Percentiles rank a stretch among this genome's conserved stretches.
These are phyloP conservation scores for Crassisporium funariophilum DNA, from an alignment of 768 basidiomycete genomes.

Conservation along the genomic window DNA sequence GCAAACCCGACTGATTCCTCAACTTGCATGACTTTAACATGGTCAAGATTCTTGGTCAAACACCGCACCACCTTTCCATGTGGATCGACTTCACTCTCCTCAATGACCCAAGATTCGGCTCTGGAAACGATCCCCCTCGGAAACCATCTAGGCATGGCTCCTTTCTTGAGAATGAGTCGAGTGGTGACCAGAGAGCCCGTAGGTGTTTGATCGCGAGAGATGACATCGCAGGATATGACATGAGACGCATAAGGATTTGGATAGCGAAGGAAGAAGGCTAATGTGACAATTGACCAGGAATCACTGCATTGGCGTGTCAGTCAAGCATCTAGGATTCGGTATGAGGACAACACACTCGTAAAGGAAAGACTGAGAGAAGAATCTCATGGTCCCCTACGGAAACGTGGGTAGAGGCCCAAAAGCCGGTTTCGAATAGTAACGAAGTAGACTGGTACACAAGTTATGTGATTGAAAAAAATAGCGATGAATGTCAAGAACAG, in stretches of 20 bases:
- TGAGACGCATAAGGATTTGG: constrained; percentile 95
- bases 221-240: constrained; percentile 93
- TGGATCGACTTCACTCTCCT: constrained; percentile 93
- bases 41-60: constrained; percentile 87
- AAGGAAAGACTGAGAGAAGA: constrained; percentile 55
- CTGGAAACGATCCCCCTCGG: constrained; percentile 79
- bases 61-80: constrained; percentile 75
- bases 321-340: background rate
- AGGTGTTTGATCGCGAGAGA: constrained; percentile 76
- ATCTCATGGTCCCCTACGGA: constrained; percentile 47
- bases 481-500: too few relatives aligned
- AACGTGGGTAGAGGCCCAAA: constrained; percentile 22
- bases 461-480: background rate
- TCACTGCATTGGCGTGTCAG: constrained; percentile 54
- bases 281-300: constrained; percentile 89
- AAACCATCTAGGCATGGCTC: constrained; percentile 91
- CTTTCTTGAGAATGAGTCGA: constrained; percentile 89
- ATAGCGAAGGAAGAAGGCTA: constrained; percentile 94
- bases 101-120: constrained; percentile 92
- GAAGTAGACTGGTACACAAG: too few relatives aligned
- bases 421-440: too few relatives aligned
- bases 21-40: constrained; percentile 92
- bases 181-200: constrained; percentile 81
- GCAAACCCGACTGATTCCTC: constrained; percentile 78
- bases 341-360: constrained; percentile 49